Evolutionary conservation across 2,329 filamentous ascomycete species (phyloP).

Genomic region (Verticillium alfalfae): DNA sequence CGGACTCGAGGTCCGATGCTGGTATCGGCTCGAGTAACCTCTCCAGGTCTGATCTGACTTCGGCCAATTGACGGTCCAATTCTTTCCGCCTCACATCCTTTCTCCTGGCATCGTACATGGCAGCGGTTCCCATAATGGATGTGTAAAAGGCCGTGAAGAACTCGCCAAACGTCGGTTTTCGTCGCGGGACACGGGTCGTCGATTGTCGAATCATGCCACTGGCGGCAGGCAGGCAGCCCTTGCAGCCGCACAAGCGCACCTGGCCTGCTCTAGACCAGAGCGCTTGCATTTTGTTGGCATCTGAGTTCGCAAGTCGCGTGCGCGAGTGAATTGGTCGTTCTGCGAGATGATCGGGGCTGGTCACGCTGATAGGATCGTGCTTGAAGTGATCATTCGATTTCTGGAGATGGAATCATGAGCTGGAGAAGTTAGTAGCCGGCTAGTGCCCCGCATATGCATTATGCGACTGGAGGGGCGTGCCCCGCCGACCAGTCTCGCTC

Average conservation of each 20-base stretch:
- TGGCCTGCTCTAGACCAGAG: slow-evolving; percentile 63
- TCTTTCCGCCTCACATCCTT: slow-evolving; percentile 54
- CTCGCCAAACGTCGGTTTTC: slow-evolving; percentile 45
- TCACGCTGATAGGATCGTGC: neutral
- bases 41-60: slow-evolving; percentile 42
- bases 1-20: slow-evolving; percentile 4
- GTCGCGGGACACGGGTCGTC: slow-evolving; percentile 42
- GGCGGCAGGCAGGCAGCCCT: slow-evolving; percentile 49
- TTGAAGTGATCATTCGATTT: slow-evolving; percentile 5
- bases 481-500: neutral
- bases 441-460: neutral
- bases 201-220: slow-evolving; percentile 43
- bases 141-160: slow-evolving; percentile 64
- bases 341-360: neutral
- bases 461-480: neutral
- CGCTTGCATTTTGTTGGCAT: slow-evolving; percentile 55
- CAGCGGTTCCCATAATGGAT: slow-evolving; percentile 59
- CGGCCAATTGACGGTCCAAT: slow-evolving; percentile 56
- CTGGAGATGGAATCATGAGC: neutral
- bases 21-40: slow-evolving; percentile 27
- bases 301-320: slow-evolving; percentile 9
- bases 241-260: slow-evolving; percentile 59
- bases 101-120: slow-evolving; percentile 53
- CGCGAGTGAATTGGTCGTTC: slow-evolving; percentile 4
- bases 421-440: neutral